Conservation (phyloP, 352 stramenopile species). For the Pythium diclinum region DNA sequence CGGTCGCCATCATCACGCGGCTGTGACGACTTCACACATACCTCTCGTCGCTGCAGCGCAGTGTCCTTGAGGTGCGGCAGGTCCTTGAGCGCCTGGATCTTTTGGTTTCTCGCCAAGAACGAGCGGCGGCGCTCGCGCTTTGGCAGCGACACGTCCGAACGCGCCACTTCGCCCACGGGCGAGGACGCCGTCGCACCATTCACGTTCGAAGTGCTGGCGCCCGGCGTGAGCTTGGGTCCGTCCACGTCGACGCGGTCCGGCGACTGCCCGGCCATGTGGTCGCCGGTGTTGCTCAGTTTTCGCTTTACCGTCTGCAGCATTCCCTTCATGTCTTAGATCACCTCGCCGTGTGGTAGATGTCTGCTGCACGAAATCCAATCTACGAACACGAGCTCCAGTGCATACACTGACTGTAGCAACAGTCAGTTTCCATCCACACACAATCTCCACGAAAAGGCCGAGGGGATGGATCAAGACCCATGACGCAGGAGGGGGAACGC, state of each 20-base stretch:
- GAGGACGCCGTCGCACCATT: slow-evolving; percentile 29
- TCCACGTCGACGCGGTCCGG: slow-evolving; percentile 65
- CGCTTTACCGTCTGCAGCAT: slow-evolving; percentile 89
- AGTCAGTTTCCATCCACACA: neutral
- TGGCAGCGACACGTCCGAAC: slow-evolving; percentile 78
- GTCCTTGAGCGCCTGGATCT: slow-evolving; percentile 84
- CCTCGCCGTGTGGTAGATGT: slow-evolving; percentile 22
- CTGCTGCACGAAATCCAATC: slow-evolving; percentile 1
- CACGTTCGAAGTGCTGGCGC: slow-evolving; percentile 9
- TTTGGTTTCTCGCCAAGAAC: slow-evolving; percentile 83
- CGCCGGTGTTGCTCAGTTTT: slow-evolving; percentile 84
- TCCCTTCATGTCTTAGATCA: slow-evolving; percentile 71
- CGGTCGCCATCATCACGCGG: neutral
- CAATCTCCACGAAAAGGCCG: neutral
- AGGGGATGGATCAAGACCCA: neutral
- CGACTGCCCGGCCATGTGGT: slow-evolving; percentile 51
- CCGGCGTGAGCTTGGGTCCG: slow-evolving; percentile 31
- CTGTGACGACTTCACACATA: neutral
- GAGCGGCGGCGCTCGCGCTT: slow-evolving; percentile 79
- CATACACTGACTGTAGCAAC: slow-evolving; percentile 6
- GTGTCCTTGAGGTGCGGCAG: slow-evolving; percentile 85
- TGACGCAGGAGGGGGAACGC: neutral
- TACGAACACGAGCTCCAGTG: slow-evolving; percentile 24
- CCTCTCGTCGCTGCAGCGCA: slow-evolving; percentile 70
- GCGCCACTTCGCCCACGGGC: slow-evolving; percentile 67